Base-by-base conservation (phyloP, 2,329 filamentous ascomycete genomes). In the Epichloe festucae region DNA sequence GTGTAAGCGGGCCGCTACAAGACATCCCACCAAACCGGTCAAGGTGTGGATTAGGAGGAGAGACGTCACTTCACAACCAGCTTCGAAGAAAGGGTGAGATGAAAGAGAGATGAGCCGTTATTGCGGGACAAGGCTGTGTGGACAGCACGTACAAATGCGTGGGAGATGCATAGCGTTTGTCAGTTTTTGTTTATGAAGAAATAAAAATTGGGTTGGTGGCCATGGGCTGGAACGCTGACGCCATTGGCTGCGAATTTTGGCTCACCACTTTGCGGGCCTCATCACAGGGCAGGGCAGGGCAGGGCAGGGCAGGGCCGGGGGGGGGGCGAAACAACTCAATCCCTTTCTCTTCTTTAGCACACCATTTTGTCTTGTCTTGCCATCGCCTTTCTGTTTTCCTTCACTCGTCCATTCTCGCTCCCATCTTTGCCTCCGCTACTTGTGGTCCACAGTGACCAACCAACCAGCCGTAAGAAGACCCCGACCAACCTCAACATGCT, bases 41-140 rank as follows among this genome's bases (percentile, higher is more conserved):
- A 62, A 59, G 38, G 63, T 65, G 2, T 69, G 67, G 66, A 58
- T 68, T 19, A 66, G 54, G 55, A 58, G 63, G 50, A 59, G 64
- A 34, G 7, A 47, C 5, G 35, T 50, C 21, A 27, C 34, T 8
- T 34, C 17, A 4, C 8, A 48, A 23, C 14, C 40, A 34, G 5
- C 40, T 34, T 36, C 2, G 15, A 15, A 10, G 27, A 8, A 23
- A 23, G 23, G 1, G 23, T 23, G 23, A 23, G 5, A 23, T 23
- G 23, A 6, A 6, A 23, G 5, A 6, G 23, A 23, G 5, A 23
- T 23, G 23, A 23, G 23, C 23, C 23, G 23, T 27, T 7, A 27
- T 27, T 2, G 2, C 23, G 23, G 23, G 23, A 27, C 23, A 7
- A 27, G 23, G 23, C 23, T 8, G 23, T 8, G 23, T 27, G 23